Evolutionary conservation across 2,329 filamentous ascomycete species (phyloP).

Genomic region (Penicillium sp.): DNA sequence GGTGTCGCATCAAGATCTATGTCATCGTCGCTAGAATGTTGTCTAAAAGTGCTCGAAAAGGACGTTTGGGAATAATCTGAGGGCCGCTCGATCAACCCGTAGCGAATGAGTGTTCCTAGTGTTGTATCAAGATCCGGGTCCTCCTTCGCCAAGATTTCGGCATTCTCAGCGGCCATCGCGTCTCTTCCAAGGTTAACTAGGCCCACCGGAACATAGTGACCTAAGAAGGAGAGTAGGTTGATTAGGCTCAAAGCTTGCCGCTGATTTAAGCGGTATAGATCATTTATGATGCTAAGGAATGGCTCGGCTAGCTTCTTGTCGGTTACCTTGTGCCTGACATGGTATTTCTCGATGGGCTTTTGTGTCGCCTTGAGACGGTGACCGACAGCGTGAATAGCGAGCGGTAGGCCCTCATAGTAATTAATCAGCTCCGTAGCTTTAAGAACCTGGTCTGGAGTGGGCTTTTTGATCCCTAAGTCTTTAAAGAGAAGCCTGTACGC

Average conservation of each 20-base stretch:
- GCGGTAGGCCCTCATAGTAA: constrained; percentile 59
- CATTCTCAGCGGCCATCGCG: constrained; percentile 29
- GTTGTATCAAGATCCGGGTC: constrained; percentile 44
- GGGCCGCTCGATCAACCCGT: constrained; percentile 43
- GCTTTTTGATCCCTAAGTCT: constrained; percentile 56
- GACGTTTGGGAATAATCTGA: constrained; percentile 29
- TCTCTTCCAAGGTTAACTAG: constrained; percentile 54
- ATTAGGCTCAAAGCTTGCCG: constrained; percentile 60
- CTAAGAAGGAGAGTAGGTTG: constrained; percentile 60
- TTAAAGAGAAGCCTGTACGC: constrained; percentile 58
- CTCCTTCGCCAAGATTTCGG: constrained; percentile 37
- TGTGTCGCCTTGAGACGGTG: constrained; percentile 57
- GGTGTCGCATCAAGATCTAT: constrained; percentile 18
- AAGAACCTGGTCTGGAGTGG: constrained; percentile 51
- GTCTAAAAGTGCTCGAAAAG: constrained; percentile 13
- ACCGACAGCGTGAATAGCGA: constrained; percentile 64
- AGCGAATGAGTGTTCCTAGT: constrained; percentile 42
- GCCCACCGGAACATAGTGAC: constrained; percentile 61
- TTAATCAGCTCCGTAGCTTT: constrained; percentile 59
- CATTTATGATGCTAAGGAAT: constrained; percentile 46
- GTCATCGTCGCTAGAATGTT: constrained; percentile 23
- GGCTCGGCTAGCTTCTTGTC: constrained; percentile 52
- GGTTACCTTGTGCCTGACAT: constrained; percentile 51
- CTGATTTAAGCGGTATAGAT: constrained; percentile 39
- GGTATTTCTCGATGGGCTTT: constrained; percentile 58